A percentile compares a stretch with the other conserved stretches of the same genome.
Evolutionary conservation across 2,329 filamentous ascomycete species (phyloP).

Genomic region (Podosphaera fusca): DNA sequence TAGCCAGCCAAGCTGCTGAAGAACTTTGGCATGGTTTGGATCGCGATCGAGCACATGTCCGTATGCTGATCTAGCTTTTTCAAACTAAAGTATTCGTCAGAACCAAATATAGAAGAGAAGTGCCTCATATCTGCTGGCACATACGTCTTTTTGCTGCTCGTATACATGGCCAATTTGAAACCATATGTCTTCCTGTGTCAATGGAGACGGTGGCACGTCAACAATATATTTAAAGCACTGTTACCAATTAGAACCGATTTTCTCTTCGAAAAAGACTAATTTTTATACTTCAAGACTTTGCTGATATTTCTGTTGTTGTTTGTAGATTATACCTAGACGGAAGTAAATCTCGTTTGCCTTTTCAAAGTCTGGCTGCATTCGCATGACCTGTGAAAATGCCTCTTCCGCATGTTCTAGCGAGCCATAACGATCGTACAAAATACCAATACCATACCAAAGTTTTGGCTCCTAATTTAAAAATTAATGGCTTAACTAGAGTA

Average conservation of each 20-base stretch:
- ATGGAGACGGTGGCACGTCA: constrained; percentile 65
- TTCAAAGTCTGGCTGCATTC: constrained; percentile 91
- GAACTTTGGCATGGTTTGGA: constrained; percentile 88
- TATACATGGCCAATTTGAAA: constrained; percentile 99
- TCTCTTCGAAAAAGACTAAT: constrained; percentile 2
- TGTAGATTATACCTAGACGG: constrained; percentile 96
- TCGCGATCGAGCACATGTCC: constrained; percentile 82
- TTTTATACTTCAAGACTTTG: constrained; percentile 67
- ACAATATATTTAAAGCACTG: constrained; percentile 98
- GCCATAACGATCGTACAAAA: constrained; percentile 88
- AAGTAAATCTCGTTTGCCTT: constrained; percentile 99
- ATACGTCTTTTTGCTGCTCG: constrained; percentile 93
- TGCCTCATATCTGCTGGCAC: constrained; percentile 18
- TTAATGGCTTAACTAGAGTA: constrained; percentile 3
- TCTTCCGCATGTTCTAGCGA: constrained; percentile 94
- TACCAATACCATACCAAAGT: constrained; percentile 96
- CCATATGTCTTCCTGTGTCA: constrained; percentile 97
- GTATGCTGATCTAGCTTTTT: constrained; percentile 80
- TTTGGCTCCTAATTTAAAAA: constrained; percentile 53
- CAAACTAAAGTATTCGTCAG: constrained; percentile 39
- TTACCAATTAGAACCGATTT: constrained; percentile 6
- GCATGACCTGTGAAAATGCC: constrained; percentile 96
- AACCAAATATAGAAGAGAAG: neutral
- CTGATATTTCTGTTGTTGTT: constrained; percentile 83
- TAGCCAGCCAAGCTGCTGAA: constrained; percentile 93